These are phyloP conservation scores for Fusarium devonianum DNA, from an alignment of 2,329 filamentous ascomycete species.

Conservation along the genomic window DNA sequence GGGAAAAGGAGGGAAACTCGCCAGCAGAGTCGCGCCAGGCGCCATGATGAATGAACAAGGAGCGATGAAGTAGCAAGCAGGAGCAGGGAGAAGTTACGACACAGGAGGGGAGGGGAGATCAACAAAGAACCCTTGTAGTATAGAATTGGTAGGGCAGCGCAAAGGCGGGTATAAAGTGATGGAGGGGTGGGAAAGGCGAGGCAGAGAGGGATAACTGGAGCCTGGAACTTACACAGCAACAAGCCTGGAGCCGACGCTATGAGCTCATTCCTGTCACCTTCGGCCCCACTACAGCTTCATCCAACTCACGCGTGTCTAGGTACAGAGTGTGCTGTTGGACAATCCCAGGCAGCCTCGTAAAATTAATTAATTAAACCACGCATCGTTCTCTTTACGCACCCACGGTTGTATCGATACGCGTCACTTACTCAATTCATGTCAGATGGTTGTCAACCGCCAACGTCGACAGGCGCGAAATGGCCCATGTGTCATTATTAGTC, in stretches of 20 bases:
- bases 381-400: neutral
- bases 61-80: neutral
- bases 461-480: neutral
- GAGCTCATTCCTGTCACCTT: conserved; percentile 30
- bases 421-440: neutral
- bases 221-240: conserved; percentile 4
- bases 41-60: conserved; percentile 41
- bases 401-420: neutral
- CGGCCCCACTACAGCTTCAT: conserved; percentile 34
- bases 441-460: neutral
- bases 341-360: conserved; percentile 8
- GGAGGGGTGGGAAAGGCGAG: conserved; percentile 1
- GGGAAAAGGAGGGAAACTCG: conserved; percentile 42
- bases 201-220: neutral
- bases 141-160: neutral
- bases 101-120: neutral
- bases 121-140: neutral
- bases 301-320: neutral
- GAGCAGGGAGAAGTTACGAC: neutral
- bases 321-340: neutral
- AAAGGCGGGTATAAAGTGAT: conserved; percentile 1
- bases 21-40: conserved; percentile 46
- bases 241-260: conserved; percentile 24
- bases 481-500: neutral
- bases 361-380: too few species aligned